Base-by-base conservation (phyloP, 805 yeast species). In the Tetrapisispora iriomotensis region DNA sequence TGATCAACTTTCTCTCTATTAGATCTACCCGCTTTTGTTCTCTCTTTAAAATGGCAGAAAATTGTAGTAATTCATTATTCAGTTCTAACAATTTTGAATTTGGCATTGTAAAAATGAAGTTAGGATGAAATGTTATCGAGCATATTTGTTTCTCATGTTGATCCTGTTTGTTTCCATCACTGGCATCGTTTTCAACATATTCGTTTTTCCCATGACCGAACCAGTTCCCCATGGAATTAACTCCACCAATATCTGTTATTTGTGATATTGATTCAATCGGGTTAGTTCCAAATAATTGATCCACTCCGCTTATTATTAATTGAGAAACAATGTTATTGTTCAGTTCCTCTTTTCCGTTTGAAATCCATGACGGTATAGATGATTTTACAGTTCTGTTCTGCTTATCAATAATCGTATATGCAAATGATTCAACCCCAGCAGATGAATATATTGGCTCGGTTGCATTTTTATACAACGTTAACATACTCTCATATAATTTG, bases 1-100 rank as follows among this genome's bases (percentile, higher is more conserved):
- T 57, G 6, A 55, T 24, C 23, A 60, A 40, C 36, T 58, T 50
- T 37, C 54, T 59, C 14, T 58, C 61, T 9, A 31, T 36, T n/a
- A 51, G 29, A 24, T 40, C 45, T 9, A 29, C 21, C 5, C 41
- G 37, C 12, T 30, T 45, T 21, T 43, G 39, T 5, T 60, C 49
- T 18, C 41, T 44, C 19, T 45, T 37, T 23, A 56, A 25, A 12
- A 48, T 43, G 8, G 30, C 29, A 17, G 49, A 18, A 35, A 54
- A 46, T 13, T 41, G 38, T 8, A 46, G 23, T n/a, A 57, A 31
- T 29, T 56, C 57, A 18, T 40, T 22, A 35, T 54, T 54, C 35
- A 59, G 39, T 30, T 49, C 55, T 46, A 51, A 45, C 29, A 53
- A 24, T 38, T 56, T 56, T 8, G 47, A 49, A 15, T 43, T 43